Conservation (phyloP, 2,329 filamentous ascomycete species). For the Madurella fahalii region DNA sequence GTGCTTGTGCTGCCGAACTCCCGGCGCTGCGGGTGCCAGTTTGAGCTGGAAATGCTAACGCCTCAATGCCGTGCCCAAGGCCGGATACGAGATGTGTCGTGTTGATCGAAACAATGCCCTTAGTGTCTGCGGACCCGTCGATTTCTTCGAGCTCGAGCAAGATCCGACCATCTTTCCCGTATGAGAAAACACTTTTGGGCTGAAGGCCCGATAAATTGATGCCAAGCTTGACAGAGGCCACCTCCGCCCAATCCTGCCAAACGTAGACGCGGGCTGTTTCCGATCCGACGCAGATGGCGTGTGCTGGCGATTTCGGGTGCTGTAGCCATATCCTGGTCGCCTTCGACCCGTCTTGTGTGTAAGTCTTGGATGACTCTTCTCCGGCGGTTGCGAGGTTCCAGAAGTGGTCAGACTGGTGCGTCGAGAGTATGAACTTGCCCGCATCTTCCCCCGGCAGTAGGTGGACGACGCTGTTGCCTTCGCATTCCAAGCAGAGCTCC, state of each 20-base stretch:
- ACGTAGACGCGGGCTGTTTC: background rate
- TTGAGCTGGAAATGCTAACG: too few relatives aligned
- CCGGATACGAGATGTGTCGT: too few relatives aligned
- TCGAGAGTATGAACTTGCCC: slow-evolving; percentile 8
- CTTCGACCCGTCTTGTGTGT: background rate
- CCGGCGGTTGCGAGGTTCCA: slow-evolving; percentile 1
- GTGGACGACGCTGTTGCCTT: slow-evolving; percentile 3
- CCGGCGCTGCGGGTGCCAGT: too few relatives aligned
- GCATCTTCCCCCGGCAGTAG: background rate
- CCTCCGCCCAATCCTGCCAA: background rate
- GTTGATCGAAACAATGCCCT: background rate
- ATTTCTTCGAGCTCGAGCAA: background rate
- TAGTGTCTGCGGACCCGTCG: background rate
- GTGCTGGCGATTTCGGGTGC: slow-evolving; percentile 1
- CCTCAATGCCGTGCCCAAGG: too few relatives aligned
- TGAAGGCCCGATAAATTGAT: background rate
- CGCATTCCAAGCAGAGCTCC: background rate
- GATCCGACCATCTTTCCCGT: background rate
- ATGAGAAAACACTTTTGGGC: background rate
- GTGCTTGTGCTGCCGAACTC: too few relatives aligned
- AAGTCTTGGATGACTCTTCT: slow-evolving; percentile 1
- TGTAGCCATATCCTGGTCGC: slow-evolving; percentile 5
- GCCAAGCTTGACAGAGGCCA: background rate
- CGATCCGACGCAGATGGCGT: background rate
- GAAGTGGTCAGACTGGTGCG: slow-evolving; percentile 6